Evolutionary conservation across 805 yeast species (phyloP).

Genomic region (Naumovozyma dairenensis): DNA sequence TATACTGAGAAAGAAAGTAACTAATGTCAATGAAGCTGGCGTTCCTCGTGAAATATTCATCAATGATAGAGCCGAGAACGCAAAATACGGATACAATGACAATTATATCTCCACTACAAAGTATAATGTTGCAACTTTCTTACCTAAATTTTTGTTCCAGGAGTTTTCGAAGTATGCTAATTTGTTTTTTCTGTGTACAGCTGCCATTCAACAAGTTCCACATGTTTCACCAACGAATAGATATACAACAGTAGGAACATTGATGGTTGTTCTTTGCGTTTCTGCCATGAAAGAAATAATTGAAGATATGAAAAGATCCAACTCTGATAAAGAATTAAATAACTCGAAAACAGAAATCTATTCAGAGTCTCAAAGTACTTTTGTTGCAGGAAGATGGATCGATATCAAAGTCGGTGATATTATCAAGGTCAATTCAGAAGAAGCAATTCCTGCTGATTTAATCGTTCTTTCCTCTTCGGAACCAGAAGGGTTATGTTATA

Average conservation of each 20-base stretch:
- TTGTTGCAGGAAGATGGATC: constrained; percentile 67
- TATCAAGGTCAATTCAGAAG: constrained; percentile 73
- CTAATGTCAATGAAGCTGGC: constrained; percentile 6
- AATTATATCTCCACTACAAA: constrained; percentile 93
- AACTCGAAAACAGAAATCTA: constrained; percentile 64
- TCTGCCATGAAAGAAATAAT: constrained; percentile 86
- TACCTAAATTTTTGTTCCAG: constrained; percentile 91
- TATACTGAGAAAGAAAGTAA: constrained; percentile 25
- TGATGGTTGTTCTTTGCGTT: constrained; percentile 72
- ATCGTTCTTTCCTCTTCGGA: constrained; percentile 82
- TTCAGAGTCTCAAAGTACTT: constrained; percentile 46
- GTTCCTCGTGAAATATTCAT: constrained; percentile 60
- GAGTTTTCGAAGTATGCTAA: constrained; percentile 97
- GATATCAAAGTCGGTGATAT: constrained; percentile 87
- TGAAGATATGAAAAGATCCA: constrained; percentile 83
- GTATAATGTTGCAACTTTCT: constrained; percentile 83
- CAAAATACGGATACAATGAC: constrained; percentile 49
- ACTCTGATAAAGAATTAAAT: constrained; percentile 83
- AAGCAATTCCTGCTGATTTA: constrained; percentile 90
- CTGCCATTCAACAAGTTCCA: constrained; percentile 94
- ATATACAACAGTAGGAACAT: constrained; percentile 89
- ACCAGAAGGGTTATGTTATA: constrained; percentile 95
- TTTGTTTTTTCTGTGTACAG: constrained; percentile 83
- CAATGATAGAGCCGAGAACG: constrained; percentile 51
- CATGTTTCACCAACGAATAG: constrained; percentile 92